Percentiles rank a stretch among this genome's conserved stretches.
Evolutionary conservation across 352 stramenopile species (phyloP).

Genomic region (Phytophthora brassicae): DNA sequence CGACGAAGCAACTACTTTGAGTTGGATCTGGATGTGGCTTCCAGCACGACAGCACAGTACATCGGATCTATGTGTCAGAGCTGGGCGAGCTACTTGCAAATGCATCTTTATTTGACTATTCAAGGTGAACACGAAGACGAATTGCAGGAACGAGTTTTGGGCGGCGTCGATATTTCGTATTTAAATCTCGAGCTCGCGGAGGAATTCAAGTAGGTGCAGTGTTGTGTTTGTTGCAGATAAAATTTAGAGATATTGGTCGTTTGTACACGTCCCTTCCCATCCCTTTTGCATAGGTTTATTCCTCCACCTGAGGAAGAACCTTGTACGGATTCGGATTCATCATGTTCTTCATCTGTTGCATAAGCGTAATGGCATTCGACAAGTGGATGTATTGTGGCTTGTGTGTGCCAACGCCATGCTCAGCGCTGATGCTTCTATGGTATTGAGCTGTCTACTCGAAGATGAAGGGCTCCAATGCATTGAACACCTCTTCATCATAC

Average conservation of each 20-base stretch:
- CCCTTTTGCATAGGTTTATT: slow-evolving; percentile 9
- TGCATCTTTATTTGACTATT: slow-evolving; percentile 83
- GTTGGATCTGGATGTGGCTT: slow-evolving; percentile 92
- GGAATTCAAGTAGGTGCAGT: slow-evolving; percentile 29
- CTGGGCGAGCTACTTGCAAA: slow-evolving; percentile 66
- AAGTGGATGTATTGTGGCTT: slow-evolving; percentile 90
- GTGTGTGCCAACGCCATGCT: slow-evolving; percentile 96
- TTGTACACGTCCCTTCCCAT: no score
- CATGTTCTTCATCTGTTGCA: slow-evolving; percentile 92
- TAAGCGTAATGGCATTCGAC: slow-evolving; percentile 86
- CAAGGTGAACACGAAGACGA: slow-evolving; percentile 72
- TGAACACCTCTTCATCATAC: slow-evolving; percentile 69
- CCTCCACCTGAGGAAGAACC: slow-evolving; percentile 58
- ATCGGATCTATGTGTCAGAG: slow-evolving; percentile 83
- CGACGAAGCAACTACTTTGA: slow-evolving; percentile 94
- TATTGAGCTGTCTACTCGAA: slow-evolving; percentile 85
- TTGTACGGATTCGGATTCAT: slow-evolving; percentile 98
- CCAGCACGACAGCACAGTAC: slow-evolving; percentile 70
- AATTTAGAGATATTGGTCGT: slow-evolving; percentile 16
- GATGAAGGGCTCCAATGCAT: slow-evolving; percentile 69
- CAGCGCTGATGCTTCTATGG: slow-evolving; percentile 95
- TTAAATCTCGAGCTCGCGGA: slow-evolving; percentile 57
- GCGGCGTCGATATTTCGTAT: slow-evolving; percentile 58
- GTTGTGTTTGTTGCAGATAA: slow-evolving; percentile 3
- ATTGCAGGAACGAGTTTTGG: slow-evolving; percentile 74